Percentiles rank a stretch among this genome's conserved stretches.
Conservation (phyloP, 345 rosid species). For the Anacardium occidentale region DNA sequence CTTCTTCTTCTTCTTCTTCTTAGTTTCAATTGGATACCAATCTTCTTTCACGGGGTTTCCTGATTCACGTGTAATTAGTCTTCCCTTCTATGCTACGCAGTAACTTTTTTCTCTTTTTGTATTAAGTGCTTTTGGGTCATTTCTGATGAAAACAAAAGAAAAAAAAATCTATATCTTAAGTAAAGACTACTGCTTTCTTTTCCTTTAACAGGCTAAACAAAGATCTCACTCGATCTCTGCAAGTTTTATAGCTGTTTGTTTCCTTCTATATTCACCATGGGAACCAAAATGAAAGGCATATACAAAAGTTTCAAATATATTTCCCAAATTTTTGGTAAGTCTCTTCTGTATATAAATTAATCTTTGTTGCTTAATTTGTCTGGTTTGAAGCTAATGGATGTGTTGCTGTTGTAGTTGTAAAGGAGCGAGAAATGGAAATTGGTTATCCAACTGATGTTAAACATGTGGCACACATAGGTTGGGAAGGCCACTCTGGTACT, state of each 20-base stretch:
- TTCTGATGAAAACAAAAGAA: neutral
- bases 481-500: constrained; percentile 71
- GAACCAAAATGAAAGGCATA: constrained; percentile 78
- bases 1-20: constrained; percentile 2
- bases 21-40: constrained; percentile 26
- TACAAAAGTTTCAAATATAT: constrained; percentile 85
- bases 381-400: constrained; percentile 8
- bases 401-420: constrained; percentile 46
- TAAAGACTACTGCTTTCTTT: constrained; percentile 25
- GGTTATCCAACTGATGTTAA: constrained; percentile 95
- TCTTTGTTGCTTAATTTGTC: neutral
- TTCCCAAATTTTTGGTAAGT: constrained; percentile 77
- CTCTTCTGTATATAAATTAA: neutral
- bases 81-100: constrained; percentile 26
- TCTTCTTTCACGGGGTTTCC: constrained; percentile 39
- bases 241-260: constrained; percentile 9
- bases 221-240: neutral
- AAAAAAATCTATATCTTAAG: neutral
- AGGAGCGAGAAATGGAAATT: constrained; percentile 78
- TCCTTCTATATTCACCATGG: constrained; percentile 44
- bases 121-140: constrained; percentile 2
- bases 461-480: constrained; percentile 90
- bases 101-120: constrained; percentile 15
- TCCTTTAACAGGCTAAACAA: constrained; percentile 29
- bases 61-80: constrained; percentile 32